Base-by-base conservation (phyloP, 768 basidiomycete genomes). In the Boletus vermiculosoides region DNA sequence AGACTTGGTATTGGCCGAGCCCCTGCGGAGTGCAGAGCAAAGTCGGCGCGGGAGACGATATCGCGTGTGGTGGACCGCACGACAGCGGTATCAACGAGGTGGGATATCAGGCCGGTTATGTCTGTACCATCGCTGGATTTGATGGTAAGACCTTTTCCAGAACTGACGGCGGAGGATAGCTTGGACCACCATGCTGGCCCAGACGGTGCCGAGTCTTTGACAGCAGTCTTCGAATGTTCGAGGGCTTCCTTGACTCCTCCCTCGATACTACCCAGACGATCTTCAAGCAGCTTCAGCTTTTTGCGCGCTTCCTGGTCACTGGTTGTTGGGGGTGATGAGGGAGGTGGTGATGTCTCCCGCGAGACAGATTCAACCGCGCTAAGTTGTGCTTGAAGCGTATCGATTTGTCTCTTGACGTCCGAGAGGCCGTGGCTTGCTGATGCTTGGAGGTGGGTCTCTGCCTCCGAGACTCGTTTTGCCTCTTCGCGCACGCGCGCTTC, bases 21-120 rank as follows among this genome's bases (percentile, higher is more conserved):
- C 3, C 96, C 96, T 7, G 83, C 84, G 15, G 92, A 89, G 69
- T 87, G 86, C 5, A 93, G 75, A 0, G 97, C 96, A 66, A 83
- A 95, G 72, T 99, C 96, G 0, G 90, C 77, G 41, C 84, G 85
- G 1, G 85, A 91, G 39, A 97, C 71, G n/a, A 74, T 78, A 67
- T 98, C 96, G 70, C 91, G 92, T 39, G 74, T 75, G 23, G 84
- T 80, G 56, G 83, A 82, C 20, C 76, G 79, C 15, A 83, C 76
- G 5, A 96, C 82, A 0, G 91, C 88, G 15, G 81, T 75, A 57
- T 93, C 86, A 65, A 98, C 90, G 48, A 97, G 79, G 33, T 84
- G 78, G 30, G 78, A 78, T 59, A 98, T 86, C 57, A 94, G 77
- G 13, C 79, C 75, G 0, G 88, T 86, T 23, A 86, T 70, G 61